A percentile compares a stretch with the other conserved stretches of the same genome.
Conservation (phyloP, 2,329 filamentous ascomycete species). For the Trichophyton simii region DNA sequence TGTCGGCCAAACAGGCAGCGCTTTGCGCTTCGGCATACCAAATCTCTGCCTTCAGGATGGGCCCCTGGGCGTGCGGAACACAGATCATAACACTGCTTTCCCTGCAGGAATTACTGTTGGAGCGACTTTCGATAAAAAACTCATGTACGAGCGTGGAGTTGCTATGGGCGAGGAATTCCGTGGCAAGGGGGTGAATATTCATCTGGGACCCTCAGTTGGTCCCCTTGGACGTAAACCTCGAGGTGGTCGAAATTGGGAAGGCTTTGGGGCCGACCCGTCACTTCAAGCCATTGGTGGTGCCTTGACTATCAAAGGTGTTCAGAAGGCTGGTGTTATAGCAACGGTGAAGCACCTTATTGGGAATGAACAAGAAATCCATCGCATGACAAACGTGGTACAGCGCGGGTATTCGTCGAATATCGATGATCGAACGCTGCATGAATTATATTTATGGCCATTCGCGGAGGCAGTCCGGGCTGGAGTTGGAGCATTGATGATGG, state of each 20-base stretch:
- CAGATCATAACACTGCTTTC: slow-evolving; percentile 64
- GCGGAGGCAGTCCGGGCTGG: slow-evolving; percentile 38
- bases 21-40: slow-evolving; percentile 56
- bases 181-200: slow-evolving; percentile 60
- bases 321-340: slow-evolving; percentile 45
- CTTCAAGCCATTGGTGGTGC: slow-evolving; percentile 44
- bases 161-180: slow-evolving; percentile 59
- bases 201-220: slow-evolving; percentile 58
- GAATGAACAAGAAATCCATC: slow-evolving; percentile 34
- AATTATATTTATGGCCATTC: slow-evolving; percentile 39
- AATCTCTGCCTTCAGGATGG: slow-evolving; percentile 61
- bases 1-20: slow-evolving; percentile 64
- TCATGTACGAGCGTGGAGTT: slow-evolving; percentile 56
- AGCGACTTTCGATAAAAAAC: slow-evolving; percentile 60
- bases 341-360: slow-evolving; percentile 47
- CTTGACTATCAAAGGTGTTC: slow-evolving; percentile 45
- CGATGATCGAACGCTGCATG: slow-evolving; percentile 39
- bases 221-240: slow-evolving; percentile 59
- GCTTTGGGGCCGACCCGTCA: slow-evolving; percentile 57
- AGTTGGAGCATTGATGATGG: slow-evolving; percentile 35
- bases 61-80: slow-evolving; percentile 57
- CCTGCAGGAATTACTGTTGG: slow-evolving; percentile 66
- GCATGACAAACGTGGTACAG: slow-evolving; percentile 36
- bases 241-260: slow-evolving; percentile 65
- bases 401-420: slow-evolving; percentile 37